A percentile compares a stretch with the other conserved stretches of the same genome.
Conservation (phyloP, 805 yeast genomes). For the Starmera amethionina region DNA sequence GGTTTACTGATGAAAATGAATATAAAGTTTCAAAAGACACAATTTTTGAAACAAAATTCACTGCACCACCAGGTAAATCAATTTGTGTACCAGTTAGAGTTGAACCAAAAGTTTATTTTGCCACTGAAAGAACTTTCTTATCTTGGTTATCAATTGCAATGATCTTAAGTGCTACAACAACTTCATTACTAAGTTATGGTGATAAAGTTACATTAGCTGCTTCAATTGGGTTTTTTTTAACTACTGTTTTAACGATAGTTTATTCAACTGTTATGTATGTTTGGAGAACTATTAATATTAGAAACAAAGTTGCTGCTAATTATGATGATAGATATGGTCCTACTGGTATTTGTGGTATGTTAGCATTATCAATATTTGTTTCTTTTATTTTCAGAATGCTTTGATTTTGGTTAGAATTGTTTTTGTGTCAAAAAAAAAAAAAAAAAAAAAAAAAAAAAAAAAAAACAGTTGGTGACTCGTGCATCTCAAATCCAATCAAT, state of each 20-base stretch:
- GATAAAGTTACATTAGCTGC: constrained; percentile 66
- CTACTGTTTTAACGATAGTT: constrained; percentile 62
- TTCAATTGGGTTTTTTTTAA: constrained; percentile 74
- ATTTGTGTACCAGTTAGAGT: constrained; percentile 92
- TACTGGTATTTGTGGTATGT: constrained; percentile 62
- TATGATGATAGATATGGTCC: constrained; percentile 91
- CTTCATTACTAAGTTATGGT: constrained; percentile 80
- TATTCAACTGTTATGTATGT: constrained; percentile 71
- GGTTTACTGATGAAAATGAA: constrained; percentile 39
- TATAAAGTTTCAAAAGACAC: constrained; percentile 58
- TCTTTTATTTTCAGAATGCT: constrained; percentile 37
- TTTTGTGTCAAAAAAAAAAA: neutral
- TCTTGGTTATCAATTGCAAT: constrained; percentile 91
- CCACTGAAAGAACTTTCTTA: constrained; percentile 90
- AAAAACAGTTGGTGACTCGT: no score
- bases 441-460: neutral
- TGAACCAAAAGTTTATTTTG: constrained; percentile 98
- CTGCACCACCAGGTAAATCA: constrained; percentile 80
- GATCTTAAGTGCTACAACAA: constrained; percentile 82
- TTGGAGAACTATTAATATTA: constrained; percentile 73
- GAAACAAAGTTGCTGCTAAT: constrained; percentile 71
- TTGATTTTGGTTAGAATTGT: neutral
- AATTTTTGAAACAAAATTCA: constrained; percentile 43
- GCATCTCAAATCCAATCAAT: no score
- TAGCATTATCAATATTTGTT: constrained; percentile 58